Evolutionary conservation across 73 alveolate species (phyloP).

Genomic region (Paramecium pentaurelia): DNA sequence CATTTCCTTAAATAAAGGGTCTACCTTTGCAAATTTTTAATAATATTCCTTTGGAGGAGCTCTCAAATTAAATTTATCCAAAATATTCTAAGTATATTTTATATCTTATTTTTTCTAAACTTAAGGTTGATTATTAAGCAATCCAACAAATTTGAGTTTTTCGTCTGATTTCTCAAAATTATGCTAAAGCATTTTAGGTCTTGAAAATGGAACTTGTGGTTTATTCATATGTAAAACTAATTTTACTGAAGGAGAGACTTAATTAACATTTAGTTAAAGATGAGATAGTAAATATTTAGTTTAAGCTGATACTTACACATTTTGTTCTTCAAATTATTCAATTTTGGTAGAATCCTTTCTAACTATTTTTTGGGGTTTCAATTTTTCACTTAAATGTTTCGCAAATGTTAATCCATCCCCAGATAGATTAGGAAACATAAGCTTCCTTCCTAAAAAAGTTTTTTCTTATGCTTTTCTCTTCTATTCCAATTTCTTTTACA

Average conservation of each 20-base stretch:
- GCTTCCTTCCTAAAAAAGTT: conserved; percentile 48
- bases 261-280: conserved; percentile 7
- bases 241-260: conserved; percentile 32
- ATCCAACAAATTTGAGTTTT: background rate
- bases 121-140: background rate
- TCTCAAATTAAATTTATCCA: conserved; percentile 51
- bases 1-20: conserved; percentile 57
- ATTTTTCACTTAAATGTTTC: conserved; percentile 30
- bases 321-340: background rate
- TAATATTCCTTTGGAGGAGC: conserved; percentile 61
- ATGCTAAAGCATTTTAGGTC: conserved; percentile 16
- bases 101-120: conserved; percentile 27
- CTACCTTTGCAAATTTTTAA: conserved; percentile 57
- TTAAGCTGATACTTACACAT: background rate
- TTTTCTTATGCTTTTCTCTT: conserved; percentile 46
- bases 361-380: conserved; percentile 11
- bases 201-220: conserved; percentile 39
- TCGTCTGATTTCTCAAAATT: conserved; percentile 34
- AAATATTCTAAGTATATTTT: conserved; percentile 19
- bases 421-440: conserved; percentile 10
- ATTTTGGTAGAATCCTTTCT: conserved; percentile 33
- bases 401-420: conserved; percentile 55
- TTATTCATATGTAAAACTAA: conserved; percentile 29
- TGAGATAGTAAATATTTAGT: conserved; percentile 43
- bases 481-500: conserved; percentile 25